These are phyloP conservation scores for Lentinula aciculospora DNA, from an alignment of 768 basidiomycete species.

Conservation along the genomic window DNA sequence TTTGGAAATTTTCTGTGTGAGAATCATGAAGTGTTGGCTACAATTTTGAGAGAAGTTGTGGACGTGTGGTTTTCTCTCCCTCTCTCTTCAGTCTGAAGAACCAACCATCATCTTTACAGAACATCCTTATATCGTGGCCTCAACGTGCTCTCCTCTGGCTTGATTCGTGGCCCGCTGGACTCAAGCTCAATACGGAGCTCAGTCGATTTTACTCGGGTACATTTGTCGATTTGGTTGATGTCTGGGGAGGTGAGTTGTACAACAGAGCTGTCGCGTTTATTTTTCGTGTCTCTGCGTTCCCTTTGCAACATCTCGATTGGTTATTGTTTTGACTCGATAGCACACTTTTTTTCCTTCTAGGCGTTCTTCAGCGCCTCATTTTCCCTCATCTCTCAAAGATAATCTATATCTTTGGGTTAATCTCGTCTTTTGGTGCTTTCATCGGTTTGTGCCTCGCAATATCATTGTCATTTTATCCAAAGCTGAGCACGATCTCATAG, in stretches of 20 bases:
- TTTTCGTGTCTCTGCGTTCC: neutral
- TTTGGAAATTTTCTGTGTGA: constrained; percentile 68
- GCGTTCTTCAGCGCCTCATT: constrained; percentile 16
- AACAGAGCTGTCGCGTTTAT: neutral
- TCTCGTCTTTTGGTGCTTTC: constrained; percentile 18
- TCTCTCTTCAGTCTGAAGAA: neutral
- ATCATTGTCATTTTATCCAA: constrained; percentile 28
- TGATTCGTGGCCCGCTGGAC: constrained; percentile 91
- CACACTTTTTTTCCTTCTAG: constrained; percentile 8
- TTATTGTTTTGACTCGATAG: neutral
- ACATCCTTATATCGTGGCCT: constrained; percentile 40
- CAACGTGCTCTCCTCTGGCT: constrained; percentile 69
- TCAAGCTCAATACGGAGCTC: constrained; percentile 96
- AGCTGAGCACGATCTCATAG: constrained; percentile 20
- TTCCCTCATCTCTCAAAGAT: constrained; percentile 22
- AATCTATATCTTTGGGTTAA: constrained; percentile 30
- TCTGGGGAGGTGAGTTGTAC: constrained; percentile 65
- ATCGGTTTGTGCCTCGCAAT: neutral
- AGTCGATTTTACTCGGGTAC: constrained; percentile 76
- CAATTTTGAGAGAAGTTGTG: constrained; percentile 25
- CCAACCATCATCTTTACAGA: constrained; percentile 17
- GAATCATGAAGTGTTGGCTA: constrained; percentile 47
- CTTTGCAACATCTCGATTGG: neutral
- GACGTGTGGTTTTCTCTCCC: constrained; percentile 28
- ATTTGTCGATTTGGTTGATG: constrained; percentile 56